These are phyloP conservation scores for Cyclotella cryptica DNA, from an alignment of 108 stramenopile genomes.

Conservation along the genomic window DNA sequence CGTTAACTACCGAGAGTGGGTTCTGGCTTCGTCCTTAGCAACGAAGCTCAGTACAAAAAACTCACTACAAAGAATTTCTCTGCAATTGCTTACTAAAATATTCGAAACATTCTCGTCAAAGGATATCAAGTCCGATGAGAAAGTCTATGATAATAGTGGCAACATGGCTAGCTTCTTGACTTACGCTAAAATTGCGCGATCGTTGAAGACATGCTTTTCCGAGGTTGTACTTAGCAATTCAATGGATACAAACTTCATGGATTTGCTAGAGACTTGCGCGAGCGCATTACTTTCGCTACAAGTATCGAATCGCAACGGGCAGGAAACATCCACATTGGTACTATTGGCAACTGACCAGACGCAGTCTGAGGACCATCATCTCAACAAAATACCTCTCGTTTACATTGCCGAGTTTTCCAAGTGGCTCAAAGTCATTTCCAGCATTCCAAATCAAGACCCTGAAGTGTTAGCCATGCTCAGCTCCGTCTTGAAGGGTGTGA, in stretches of 20 bases:
- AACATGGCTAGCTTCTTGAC: slow-evolving; percentile 23
- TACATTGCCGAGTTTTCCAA: slow-evolving; percentile 30
- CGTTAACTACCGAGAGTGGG: slow-evolving; percentile 28
- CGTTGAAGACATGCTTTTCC: slow-evolving; percentile 31
- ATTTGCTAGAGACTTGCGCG: slow-evolving; percentile 28
- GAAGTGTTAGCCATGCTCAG: background rate
- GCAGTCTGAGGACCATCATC: background rate
- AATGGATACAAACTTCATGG: slow-evolving; percentile 2
- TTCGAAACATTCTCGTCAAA: slow-evolving; percentile 24
- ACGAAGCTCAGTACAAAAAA: slow-evolving; percentile 2
- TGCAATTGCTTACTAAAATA: slow-evolving; percentile 25
- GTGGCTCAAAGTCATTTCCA: slow-evolving; percentile 24
- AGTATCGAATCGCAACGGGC: background rate
- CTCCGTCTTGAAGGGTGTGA: background rate
- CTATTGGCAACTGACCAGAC: slow-evolving; percentile 3
- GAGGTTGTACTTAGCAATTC: background rate
- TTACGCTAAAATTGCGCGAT: slow-evolving; percentile 21
- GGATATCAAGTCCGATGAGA: slow-evolving; percentile 8
- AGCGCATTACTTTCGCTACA: slow-evolving; percentile 10
- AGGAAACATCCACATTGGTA: slow-evolving; percentile 3
- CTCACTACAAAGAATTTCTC: background rate
- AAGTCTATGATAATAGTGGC: slow-evolving; percentile 16
- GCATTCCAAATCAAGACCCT: background rate
- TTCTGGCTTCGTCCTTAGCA: slow-evolving; percentile 11
- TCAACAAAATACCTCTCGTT: background rate